Conservation (phyloP, 2,329 filamentous ascomycete genomes). For the Fusarium acutatum region DNA sequence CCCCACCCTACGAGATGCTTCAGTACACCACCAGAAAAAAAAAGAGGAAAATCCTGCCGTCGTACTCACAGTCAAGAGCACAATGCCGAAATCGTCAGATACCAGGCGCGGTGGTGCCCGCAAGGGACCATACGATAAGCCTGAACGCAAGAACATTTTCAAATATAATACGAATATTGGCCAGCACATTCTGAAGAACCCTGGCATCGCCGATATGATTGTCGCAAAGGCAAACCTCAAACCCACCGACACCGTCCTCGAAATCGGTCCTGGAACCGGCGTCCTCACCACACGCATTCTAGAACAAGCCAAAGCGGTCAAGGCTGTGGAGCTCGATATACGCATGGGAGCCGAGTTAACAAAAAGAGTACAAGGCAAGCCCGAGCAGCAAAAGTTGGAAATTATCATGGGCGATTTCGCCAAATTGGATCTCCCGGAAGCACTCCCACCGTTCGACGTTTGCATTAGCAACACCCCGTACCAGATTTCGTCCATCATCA, state of each 20-base stretch:
- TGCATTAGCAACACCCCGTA: background rate
- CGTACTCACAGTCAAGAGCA: background rate
- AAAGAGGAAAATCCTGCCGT: background rate
- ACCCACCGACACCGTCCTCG: background rate
- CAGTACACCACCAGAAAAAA: background rate
- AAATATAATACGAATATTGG: background rate
- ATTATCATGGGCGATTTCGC: background rate
- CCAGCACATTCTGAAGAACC: background rate
- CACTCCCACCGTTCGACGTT: background rate
- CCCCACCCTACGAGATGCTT: background rate
- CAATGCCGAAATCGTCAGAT: background rate
- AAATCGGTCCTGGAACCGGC: background rate
- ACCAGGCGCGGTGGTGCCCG: background rate
- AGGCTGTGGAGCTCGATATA: background rate
- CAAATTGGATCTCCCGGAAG: background rate
- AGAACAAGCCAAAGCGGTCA: background rate
- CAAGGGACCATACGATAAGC: background rate
- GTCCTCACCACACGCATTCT: background rate
- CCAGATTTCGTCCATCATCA: background rate
- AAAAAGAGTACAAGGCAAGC: background rate
- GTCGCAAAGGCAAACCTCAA: background rate
- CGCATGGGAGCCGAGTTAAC: background rate
- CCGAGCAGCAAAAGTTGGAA: background rate
- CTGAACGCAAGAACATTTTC: background rate
- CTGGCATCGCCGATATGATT: background rate